phyloP scores from a whole-genome alignment of 139 green algal genomes.

The Chlorella sp. region DNA sequence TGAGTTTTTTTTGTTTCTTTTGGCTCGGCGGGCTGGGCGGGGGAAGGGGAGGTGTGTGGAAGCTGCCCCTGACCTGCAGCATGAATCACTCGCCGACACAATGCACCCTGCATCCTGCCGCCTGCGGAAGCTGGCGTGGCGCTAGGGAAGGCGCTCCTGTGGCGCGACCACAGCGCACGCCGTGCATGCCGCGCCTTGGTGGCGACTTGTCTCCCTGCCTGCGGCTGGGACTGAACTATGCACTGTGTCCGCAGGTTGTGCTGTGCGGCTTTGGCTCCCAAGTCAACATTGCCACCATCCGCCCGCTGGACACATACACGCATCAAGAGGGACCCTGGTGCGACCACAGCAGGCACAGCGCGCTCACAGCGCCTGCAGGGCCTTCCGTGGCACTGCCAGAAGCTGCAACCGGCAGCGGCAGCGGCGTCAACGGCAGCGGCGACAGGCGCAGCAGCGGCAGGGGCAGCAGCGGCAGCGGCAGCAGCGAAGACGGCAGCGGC shows the following conservation, averaged over 20 bases:
- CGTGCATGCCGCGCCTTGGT: not conserved
- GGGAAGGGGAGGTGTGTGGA: too few relatives aligned
- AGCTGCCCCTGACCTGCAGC: too few relatives aligned
- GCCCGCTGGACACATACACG: not conserved
- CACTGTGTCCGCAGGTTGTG: constrained; percentile 6
- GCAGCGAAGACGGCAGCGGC: not conserved
- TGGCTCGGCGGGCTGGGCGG: too few relatives aligned
- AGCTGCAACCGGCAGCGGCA: not conserved
- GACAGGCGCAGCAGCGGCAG: not conserved
- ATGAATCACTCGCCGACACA: too few relatives aligned
- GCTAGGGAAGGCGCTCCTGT: too few relatives aligned
- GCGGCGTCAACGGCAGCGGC: not conserved
- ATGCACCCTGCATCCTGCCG: too few relatives aligned
- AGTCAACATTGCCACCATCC: not conserved
- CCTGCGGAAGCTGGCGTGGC: too few relatives aligned
- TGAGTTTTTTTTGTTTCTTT: too few relatives aligned
- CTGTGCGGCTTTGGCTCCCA: not conserved
- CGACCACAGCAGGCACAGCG: too few relatives aligned
- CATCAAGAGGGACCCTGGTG: not conserved
- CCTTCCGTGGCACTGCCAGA: not conserved
- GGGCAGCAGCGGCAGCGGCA: not conserved
- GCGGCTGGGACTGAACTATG: too few relatives aligned
- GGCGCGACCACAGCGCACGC: too few relatives aligned
- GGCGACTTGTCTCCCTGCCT: too few relatives aligned
- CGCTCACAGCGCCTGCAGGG: not conserved